Percentiles rank a stretch among this genome's conserved stretches.
phyloP scores from a whole-genome alignment of 2,329 filamentous ascomycete genomes.

The Byssoonygena ceratinophila region DNA sequence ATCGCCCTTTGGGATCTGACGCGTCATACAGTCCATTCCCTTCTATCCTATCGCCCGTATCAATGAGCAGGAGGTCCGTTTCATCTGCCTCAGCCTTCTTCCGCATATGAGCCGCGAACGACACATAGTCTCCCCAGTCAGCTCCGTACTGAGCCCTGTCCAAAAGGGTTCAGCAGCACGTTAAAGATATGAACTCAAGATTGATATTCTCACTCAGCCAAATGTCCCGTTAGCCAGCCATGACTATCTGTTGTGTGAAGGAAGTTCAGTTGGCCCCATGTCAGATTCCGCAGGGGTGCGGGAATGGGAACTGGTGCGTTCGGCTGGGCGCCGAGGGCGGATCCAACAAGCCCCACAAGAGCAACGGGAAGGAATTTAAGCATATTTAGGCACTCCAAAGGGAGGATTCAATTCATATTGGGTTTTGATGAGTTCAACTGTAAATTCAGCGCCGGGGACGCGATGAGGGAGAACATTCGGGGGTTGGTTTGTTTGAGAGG shows the following conservation, averaged over 20 bases:
- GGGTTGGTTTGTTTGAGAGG: no score
- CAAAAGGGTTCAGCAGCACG: not conserved
- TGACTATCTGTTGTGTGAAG: slow-evolving; percentile 95
- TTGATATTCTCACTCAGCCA: slow-evolving; percentile 61
- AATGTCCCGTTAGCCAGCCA: slow-evolving; percentile 88
- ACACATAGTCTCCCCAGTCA: slow-evolving; percentile 97
- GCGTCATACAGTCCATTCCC: slow-evolving; percentile 91
- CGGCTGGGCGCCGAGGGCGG: slow-evolving; percentile 55
- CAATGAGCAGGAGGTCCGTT: slow-evolving; percentile 79
- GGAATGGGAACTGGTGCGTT: slow-evolving; percentile 65
- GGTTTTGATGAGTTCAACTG: not conserved
- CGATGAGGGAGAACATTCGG: no score
- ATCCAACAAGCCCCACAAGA: slow-evolving; percentile 17
- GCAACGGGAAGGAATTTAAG: slow-evolving; percentile 9
- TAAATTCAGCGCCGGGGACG: not conserved
- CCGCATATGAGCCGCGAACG: slow-evolving; percentile 75
- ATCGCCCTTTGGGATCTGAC: slow-evolving; percentile 75
- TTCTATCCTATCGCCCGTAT: slow-evolving; percentile 88
- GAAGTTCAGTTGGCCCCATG: slow-evolving; percentile 93
- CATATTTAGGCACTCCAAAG: slow-evolving; percentile 9
- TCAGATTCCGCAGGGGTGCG: slow-evolving; percentile 70
- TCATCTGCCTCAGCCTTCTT: slow-evolving; percentile 66
- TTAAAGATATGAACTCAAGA: not conserved
- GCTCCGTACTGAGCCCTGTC: slow-evolving; percentile 54
- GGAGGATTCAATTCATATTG: not conserved